phyloP scores from a whole-genome alignment of 2,329 filamentous ascomycete species.

The Talaromyces rugulosus region DNA sequence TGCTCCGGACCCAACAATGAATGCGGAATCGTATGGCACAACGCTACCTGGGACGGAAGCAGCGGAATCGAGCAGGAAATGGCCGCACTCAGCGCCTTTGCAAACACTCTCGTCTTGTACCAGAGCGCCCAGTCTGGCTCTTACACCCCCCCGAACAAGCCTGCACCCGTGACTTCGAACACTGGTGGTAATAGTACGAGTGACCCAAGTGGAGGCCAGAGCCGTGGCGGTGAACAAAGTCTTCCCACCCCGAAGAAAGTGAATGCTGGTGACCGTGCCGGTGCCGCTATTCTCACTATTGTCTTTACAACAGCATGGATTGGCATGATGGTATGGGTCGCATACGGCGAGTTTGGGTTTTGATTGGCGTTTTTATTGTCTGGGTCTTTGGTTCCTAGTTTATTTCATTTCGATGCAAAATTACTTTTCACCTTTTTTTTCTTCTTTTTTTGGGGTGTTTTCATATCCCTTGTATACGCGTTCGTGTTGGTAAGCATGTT shows the following conservation, averaged over 20 bases:
- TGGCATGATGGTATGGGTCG: constrained; percentile 16
- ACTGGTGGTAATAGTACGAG: constrained; percentile 58
- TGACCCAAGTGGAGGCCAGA: constrained; percentile 39
- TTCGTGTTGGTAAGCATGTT: neutral
- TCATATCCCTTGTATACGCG: neutral
- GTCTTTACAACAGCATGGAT: constrained; percentile 14
- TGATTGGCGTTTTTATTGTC: neutral
- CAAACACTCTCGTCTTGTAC: constrained; percentile 26
- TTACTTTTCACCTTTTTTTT: neutral
- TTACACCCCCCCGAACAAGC: constrained; percentile 12
- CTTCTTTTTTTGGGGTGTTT: neutral
- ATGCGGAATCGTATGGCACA: constrained; percentile 47
- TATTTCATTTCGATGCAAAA: neutral
- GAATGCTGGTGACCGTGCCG: constrained; percentile 14
- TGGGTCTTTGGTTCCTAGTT: neutral
- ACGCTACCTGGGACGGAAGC: constrained; percentile 31
- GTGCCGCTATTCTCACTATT: constrained; percentile 15
- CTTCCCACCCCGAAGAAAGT: constrained; percentile 12
- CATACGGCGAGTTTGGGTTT: neutral
- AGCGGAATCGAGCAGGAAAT: constrained; percentile 38
- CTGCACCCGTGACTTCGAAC: constrained; percentile 41
- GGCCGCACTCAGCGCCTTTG: constrained; percentile 36
- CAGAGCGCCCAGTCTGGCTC: neutral
- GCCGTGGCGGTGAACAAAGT: constrained; percentile 15
- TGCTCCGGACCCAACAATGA: constrained; percentile 54